These are phyloP conservation scores for Bryum argenteum DNA, from an alignment of 225 moss, liverwort and hornwort species.

Conservation along the genomic window DNA sequence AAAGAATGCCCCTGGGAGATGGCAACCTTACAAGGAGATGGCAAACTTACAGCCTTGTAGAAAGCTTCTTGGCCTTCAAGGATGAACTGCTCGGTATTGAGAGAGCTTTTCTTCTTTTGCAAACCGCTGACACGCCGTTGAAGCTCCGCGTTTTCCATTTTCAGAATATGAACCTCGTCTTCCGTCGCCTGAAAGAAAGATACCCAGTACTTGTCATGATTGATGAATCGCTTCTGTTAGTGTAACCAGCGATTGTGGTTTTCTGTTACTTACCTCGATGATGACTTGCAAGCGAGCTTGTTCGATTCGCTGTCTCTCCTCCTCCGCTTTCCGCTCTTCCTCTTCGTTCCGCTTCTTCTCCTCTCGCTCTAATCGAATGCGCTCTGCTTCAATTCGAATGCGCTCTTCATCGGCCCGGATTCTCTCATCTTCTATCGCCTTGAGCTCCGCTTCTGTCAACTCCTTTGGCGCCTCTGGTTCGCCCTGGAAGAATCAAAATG, in stretches of 20 bases:
- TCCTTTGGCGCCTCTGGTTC: conserved; percentile 12
- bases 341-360: conserved; percentile 33
- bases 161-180: conserved; percentile 52
- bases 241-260: too few relatives aligned
- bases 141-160: conserved; percentile 66
- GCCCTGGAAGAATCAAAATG: conserved; percentile 22
- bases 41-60: conserved; percentile 65
- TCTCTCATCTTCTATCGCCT: conserved; percentile 27
- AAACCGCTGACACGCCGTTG: conserved; percentile 61
- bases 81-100: conserved; percentile 64
- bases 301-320: conserved; percentile 30
- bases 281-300: conserved; percentile 35
- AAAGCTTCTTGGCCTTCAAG: conserved; percentile 79
- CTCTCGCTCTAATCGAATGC: conserved; percentile 30
- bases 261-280: conserved; percentile 32
- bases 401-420: conserved; percentile 29
- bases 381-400: conserved; percentile 26
- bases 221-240: too few relatives aligned
- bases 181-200: conserved; percentile 48
- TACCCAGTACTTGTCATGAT: not conserved
- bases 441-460: conserved; percentile 31
- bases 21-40: not conserved
- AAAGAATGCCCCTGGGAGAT: too few relatives aligned
- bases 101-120: conserved; percentile 59
- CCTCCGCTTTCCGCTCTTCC: conserved; percentile 23